Conservation (phyloP, 1,284 basidiomycete genomes). For the Phylloboletellus chloephorus region DNA sequence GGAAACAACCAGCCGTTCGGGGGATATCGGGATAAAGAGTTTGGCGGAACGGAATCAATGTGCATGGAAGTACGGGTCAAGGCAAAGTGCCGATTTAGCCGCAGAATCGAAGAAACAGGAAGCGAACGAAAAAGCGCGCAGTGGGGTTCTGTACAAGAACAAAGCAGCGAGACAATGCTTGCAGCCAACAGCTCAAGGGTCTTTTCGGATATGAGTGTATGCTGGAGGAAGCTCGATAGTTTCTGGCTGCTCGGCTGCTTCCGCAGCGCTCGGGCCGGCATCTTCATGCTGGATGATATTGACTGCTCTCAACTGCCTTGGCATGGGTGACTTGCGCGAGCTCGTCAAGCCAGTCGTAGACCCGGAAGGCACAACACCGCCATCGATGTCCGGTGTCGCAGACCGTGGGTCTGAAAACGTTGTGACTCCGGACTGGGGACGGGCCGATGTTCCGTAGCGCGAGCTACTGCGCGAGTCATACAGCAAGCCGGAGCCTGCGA, state of each 20-base stretch:
- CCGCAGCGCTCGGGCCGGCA: conserved; percentile 43
- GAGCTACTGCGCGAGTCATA: conserved; percentile 19
- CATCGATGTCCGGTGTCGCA: conserved; percentile 23
- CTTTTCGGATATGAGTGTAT: conserved; percentile 54
- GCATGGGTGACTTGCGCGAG: conserved; percentile 43
- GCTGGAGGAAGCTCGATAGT: conserved; percentile 78
- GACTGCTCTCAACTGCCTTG: conserved; percentile 53
- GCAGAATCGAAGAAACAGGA: conserved; percentile 1
- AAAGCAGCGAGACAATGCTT: neutral
- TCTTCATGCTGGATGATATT: conserved; percentile 82
- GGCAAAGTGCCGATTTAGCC: conserved; percentile 5
- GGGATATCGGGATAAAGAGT: neutral
- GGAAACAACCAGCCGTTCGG: conserved; percentile 1
- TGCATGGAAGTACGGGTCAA: conserved; percentile 1
- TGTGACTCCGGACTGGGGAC: conserved; percentile 21
- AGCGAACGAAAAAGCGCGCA: neutral
- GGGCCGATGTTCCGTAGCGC: conserved; percentile 11
- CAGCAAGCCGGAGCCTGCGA: conserved; percentile 17
- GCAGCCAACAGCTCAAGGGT: conserved; percentile 6
- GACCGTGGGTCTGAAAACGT: conserved; percentile 23
- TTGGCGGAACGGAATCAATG: conserved; percentile 1
- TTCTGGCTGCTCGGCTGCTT: conserved; percentile 46
- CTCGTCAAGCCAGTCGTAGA: conserved; percentile 15
- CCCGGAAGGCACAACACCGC: conserved; percentile 19
- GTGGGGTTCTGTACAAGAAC: conserved; percentile 4